Evolutionary conservation across 176 grass and related monocot genomes (phyloP).

Genomic region (Oryza meyeriana): DNA sequence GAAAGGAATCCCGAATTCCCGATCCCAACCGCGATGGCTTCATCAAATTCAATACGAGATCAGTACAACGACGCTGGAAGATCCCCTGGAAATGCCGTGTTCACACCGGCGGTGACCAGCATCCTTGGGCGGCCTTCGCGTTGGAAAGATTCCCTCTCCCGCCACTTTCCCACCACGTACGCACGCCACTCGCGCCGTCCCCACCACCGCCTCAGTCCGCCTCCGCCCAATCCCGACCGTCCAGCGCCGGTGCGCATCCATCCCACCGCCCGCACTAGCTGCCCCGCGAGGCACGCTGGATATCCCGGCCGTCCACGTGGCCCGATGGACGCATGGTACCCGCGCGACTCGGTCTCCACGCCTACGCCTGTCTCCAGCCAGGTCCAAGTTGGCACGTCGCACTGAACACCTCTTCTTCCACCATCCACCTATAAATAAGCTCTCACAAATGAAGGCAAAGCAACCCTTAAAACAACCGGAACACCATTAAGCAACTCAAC

Average conservation of each 20-base stretch:
- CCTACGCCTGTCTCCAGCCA: background rate
- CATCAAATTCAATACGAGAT: background rate
- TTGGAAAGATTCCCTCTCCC: conserved; percentile 11
- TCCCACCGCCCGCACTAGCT: conserved; percentile 19
- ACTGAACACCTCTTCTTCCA: background rate
- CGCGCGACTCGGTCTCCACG: conserved; percentile 16
- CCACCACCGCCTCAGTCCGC: background rate
- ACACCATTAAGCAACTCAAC: background rate
- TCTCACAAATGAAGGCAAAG: background rate
- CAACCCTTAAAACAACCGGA: background rate
- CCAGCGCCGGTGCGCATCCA: background rate
- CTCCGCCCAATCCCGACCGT: conserved; percentile 19
- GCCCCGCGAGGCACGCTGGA: background rate
- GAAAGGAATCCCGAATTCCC: background rate
- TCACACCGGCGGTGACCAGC: too few relatives aligned
- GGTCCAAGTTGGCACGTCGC: conserved; percentile 24
- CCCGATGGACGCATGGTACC: background rate
- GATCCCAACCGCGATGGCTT: background rate
- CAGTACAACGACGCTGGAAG: background rate
- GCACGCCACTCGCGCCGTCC: conserved; percentile 11
- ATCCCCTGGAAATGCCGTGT: conserved; percentile 34
- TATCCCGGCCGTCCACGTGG: conserved; percentile 24
- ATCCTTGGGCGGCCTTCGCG: too few relatives aligned
- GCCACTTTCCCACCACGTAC: conserved; percentile 33
- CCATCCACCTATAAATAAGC: conserved; percentile 33